Base-by-base conservation (phyloP, 192 early-diverging fungal genomes). In the Helicostylum pulchrum region DNA sequence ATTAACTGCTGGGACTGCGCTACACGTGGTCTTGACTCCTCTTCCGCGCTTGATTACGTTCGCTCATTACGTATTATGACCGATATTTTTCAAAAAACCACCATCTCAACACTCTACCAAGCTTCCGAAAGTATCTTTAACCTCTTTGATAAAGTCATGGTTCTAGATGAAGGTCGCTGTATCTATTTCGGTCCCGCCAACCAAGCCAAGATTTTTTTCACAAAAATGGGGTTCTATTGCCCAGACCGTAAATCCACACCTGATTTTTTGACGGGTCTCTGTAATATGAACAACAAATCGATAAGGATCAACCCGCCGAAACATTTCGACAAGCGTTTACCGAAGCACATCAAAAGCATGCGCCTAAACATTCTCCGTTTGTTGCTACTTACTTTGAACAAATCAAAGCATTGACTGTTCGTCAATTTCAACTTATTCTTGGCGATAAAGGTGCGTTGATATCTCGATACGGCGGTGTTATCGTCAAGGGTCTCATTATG, bases 11-110 rank as follows among this genome's bases (percentile, higher is more conserved):
- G 86, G 86, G 88, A 89, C 55, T 81, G 85, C 19, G 82, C 83
- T 61, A 93, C 91, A 7, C 80, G 81, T 34, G 91, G 91, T 48
- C 77, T 93, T 53, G 91, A 93, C 71, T 82, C 88, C 14, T 88
- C 87, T 59, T 88, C 86, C 2, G 87, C 91, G 46, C 78, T 93
- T 8, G 90, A 92, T 65, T 92, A 88, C 67, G 82, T 85, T 39
- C 78, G 84, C 46, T 86, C 81, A 7, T 79, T 92, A 45, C 86
- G 90, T 39, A 83, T 89, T 39, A 80, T 79, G 76, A 81, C 86
- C 30, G 86, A 91, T 61, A 78, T 88, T 44, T 62, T 86, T 51
- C 72, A 84, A 30, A 85, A 87, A 61, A 77, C 87, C 2, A 81
- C 81, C 0, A 58, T 89, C 17, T 79, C 80, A 7, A 84, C 83